A percentile compares a stretch with the other conserved stretches of the same genome.
These are phyloP conservation scores for Pleurotus citrinopileatus DNA, from an alignment of 768 basidiomycete species.

Conservation along the genomic window DNA sequence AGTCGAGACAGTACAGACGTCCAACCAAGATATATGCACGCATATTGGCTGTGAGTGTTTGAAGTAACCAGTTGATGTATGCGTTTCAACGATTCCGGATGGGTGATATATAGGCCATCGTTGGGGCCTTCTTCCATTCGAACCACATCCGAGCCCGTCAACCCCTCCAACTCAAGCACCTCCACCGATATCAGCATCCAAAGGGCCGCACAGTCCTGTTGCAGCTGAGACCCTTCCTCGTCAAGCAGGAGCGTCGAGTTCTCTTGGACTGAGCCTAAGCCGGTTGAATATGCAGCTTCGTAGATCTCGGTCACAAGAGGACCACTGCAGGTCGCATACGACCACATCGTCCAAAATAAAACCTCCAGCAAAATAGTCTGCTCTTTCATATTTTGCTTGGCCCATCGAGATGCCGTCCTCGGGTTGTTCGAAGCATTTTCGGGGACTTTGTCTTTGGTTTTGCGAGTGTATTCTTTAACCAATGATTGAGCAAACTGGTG, in stretches of 20 bases:
- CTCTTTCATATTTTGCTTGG: slow-evolving; percentile 71
- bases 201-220: slow-evolving; percentile 65
- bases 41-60: slow-evolving; percentile 59
- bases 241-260: slow-evolving; percentile 68
- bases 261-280: slow-evolving; percentile 62
- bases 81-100: slow-evolving; percentile 57
- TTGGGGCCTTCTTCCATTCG: slow-evolving; percentile 50
- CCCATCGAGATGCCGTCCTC: slow-evolving; percentile 60
- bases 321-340: slow-evolving; percentile 63
- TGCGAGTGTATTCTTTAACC: slow-evolving; percentile 57
- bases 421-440: slow-evolving; percentile 47
- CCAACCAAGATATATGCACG: slow-evolving; percentile 80
- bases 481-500: slow-evolving; percentile 59
- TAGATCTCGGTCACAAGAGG: slow-evolving; percentile 61
- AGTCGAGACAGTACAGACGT: slow-evolving; percentile 74
- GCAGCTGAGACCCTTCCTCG: slow-evolving; percentile 65
- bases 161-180: slow-evolving; percentile 73
- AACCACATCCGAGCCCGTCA: slow-evolving; percentile 49
- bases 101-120: slow-evolving; percentile 53
- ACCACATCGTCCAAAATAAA: slow-evolving; percentile 89
- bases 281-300: slow-evolving; percentile 59
- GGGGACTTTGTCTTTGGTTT: slow-evolving; percentile 48
- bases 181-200: slow-evolving; percentile 83
- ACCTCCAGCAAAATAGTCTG: slow-evolving; percentile 83
- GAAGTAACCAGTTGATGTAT: slow-evolving; percentile 68